phyloP scores from a whole-genome alignment of 2,329 filamentous ascomycete species.

The Diaporthe citri region DNA sequence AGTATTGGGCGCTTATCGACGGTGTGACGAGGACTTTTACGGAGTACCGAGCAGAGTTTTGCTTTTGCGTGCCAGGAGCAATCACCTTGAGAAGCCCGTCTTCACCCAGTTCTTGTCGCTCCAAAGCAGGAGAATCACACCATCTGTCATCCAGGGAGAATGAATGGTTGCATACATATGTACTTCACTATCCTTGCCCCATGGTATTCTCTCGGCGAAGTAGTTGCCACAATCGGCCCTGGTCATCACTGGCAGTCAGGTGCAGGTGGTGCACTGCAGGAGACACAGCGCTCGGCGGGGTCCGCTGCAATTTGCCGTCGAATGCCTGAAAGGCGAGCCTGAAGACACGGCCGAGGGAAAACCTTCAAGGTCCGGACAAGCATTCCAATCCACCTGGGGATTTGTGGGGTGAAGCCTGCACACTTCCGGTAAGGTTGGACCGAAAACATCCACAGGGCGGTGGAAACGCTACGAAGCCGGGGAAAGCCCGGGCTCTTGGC shows the following conservation, averaged over 20 bases:
- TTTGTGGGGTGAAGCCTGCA: constrained; percentile 15
- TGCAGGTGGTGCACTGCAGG: not conserved
- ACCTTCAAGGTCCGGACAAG: not conserved
- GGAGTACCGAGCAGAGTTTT: not conserved
- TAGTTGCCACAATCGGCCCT: not conserved
- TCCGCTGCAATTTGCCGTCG: not conserved
- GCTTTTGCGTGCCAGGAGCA: not conserved
- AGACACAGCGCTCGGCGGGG: not conserved
- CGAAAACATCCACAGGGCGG: constrained; percentile 5
- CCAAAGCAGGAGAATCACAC: not conserved
- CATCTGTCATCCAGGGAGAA: not conserved
- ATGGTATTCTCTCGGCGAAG: not conserved
- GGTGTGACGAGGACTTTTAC: constrained; percentile 12
- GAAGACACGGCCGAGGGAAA: not conserved
- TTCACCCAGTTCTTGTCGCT: not conserved
- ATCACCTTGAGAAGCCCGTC: not conserved
- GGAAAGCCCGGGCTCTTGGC: not conserved
- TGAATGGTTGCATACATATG: not conserved
- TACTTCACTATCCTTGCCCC: not conserved
- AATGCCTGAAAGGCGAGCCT: not conserved
- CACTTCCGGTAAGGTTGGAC: constrained; percentile 8
- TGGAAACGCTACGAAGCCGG: not conserved
- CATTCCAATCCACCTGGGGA: constrained; percentile 25
- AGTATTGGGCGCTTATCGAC: not conserved
- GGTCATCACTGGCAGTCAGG: not conserved